phyloP scores from a whole-genome alignment of 371 early-diverging fungal species.

The Ordospora colligata region DNA sequence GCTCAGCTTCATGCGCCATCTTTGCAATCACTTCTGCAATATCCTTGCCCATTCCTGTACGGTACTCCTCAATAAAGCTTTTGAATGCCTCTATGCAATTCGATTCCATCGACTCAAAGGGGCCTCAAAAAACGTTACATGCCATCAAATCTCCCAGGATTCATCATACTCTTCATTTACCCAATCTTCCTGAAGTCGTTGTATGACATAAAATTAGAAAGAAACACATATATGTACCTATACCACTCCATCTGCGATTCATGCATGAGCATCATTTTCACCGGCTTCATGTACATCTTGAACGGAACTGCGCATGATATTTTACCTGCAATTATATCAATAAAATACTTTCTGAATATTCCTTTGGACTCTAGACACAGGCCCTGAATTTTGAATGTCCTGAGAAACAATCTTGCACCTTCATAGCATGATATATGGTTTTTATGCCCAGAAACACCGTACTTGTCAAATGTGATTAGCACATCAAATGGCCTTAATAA shows the following conservation, averaged over 20 bases:
- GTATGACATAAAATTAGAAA: slow-evolving; percentile 82
- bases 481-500: slow-evolving; percentile 13
- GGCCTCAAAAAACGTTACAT: background rate
- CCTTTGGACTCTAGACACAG: slow-evolving; percentile 64
- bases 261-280: slow-evolving; percentile 75
- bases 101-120: background rate
- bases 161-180: background rate
- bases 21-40: slow-evolving; percentile 16
- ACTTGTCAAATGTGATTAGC: slow-evolving; percentile 80
- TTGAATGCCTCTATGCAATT: slow-evolving; percentile 5
- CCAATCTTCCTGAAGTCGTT: slow-evolving; percentile 61
- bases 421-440: slow-evolving; percentile 76
- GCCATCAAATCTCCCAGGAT: background rate
- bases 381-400: slow-evolving; percentile 43
- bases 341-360: slow-evolving; percentile 69
- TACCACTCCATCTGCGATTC: slow-evolving; percentile 83
- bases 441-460: slow-evolving; percentile 79
- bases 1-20: background rate
- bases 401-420: slow-evolving; percentile 65
- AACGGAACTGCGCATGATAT: slow-evolving; percentile 7
- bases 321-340: slow-evolving; percentile 6
- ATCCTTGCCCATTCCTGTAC: background rate
- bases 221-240: slow-evolving; percentile 74
- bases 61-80: slow-evolving; percentile 22
- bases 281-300: slow-evolving; percentile 63